Evolutionary conservation across 331 rosid species (phyloP), one percentile per base, ranked within the genome.

Genomic region (Rhamnella rubrinervis): DNA sequence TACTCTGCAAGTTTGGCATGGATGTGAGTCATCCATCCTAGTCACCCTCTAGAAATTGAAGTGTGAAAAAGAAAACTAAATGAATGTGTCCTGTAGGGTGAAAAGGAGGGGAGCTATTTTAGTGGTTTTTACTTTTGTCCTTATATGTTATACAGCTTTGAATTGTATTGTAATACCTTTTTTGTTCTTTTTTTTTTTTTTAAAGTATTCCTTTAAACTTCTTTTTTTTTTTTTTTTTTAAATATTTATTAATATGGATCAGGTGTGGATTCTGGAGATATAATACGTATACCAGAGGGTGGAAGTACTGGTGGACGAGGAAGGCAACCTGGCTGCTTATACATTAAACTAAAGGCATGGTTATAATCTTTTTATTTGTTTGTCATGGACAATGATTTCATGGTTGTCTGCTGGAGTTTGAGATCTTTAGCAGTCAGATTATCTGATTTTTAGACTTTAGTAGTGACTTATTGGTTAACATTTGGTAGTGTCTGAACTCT

Each of bases 241-340:
- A 70, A 66, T 80, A 53, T 31, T 2, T 31, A 31, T 31, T 4
- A 53, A 17, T 53, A 53, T 70, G 82, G 70, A 47, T 55, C 67
- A 95, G 98, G 98, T 35, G 93, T 95, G 76, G 97, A 89, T 70
- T 78, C 89, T 16, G 98, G 96, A 63, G 98, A 95, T 78, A 87
- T 96, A 69, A 91, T 95, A 77, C 90, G 91, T 74, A 91, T 91
- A 64, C 97, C 97, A 47, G 95, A 83, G 79, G 98, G 89, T 77
- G 98, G 98, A 72, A 85, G 83, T 86, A 80, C 85, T 55, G 95
- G 89, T 57, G 83, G 87, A 74, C 80, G 76, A 71, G 89, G 93
- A 73, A 88, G 82, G 55, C 93, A 72, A 52, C 66, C 92, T 71
- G 95, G 98, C 77, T 84, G 79, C 79, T 77, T 92, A 67, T 72